A percentile compares a stretch with the other conserved stretches of the same genome.
Evolutionary conservation across 371 early-diverging fungal species (phyloP).

Genomic region (Thermomucor indicae-seudaticae): DNA sequence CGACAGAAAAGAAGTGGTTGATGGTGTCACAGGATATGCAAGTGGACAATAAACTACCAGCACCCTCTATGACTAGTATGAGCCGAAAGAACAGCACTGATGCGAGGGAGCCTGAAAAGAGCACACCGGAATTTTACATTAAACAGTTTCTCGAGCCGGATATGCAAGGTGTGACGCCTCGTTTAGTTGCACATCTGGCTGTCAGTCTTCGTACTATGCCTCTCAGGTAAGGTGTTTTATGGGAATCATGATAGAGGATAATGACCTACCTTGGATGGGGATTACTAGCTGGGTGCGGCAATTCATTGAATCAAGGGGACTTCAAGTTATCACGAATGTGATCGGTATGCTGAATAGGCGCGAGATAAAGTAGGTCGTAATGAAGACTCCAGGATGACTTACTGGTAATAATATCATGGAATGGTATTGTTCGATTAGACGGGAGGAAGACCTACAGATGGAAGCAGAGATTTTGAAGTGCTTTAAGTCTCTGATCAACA

Average conservation of each 20-base stretch:
- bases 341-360: conserved; percentile 54
- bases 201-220: conserved; percentile 74
- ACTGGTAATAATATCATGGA: too few relatives aligned
- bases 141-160: conserved; percentile 58
- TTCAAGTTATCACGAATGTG: conserved; percentile 62
- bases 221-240: conserved; percentile 48
- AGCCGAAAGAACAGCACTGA: conserved; percentile 15
- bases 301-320: conserved; percentile 70
- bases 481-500: conserved; percentile 74
- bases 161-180: conserved; percentile 53
- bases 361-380: conserved; percentile 33
- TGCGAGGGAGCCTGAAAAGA: conserved; percentile 40
- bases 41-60: conserved; percentile 20
- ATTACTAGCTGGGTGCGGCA: conserved; percentile 51
- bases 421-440: conserved; percentile 40
- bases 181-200: conserved; percentile 55
- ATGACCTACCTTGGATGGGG: not conserved
- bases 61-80: conserved; percentile 5
- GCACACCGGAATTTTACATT: conserved; percentile 63
- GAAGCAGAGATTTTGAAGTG: conserved; percentile 81
- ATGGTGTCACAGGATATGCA: conserved; percentile 52
- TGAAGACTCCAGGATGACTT: too few relatives aligned
- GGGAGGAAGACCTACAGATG: conserved; percentile 69
- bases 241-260: not conserved
- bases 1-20: conserved; percentile 46